Percentiles rank a stretch among this genome's conserved stretches.
Evolutionary conservation across 2,329 filamentous ascomycete species (phyloP).

Genomic region (Colletotrichum musae): DNA sequence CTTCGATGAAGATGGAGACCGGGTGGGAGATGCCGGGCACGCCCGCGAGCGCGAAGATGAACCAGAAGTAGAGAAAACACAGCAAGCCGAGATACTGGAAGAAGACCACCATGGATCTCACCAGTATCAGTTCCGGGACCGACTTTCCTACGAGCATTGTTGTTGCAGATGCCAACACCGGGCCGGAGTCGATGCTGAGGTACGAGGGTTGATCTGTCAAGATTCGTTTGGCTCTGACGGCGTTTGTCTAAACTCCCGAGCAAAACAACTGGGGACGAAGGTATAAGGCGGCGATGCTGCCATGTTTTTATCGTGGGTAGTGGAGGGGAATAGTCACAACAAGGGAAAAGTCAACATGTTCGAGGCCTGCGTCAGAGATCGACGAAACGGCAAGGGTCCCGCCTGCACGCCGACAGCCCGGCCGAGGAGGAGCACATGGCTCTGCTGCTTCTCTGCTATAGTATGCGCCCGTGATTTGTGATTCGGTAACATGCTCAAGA

Average conservation of each 20-base stretch:
- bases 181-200: background rate
- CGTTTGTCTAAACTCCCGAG: background rate
- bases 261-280: accelerated
- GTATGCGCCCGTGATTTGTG: conserved; percentile 21
- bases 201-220: background rate
- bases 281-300: background rate
- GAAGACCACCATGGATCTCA: conserved; percentile 31
- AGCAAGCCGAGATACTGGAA: conserved; percentile 38
- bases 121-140: conserved; percentile 35
- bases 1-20: conserved; percentile 44
- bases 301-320: conserved; percentile 14
- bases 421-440: conserved; percentile 21
- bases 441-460: background rate
- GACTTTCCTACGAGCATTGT: conserved; percentile 39
- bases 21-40: conserved; percentile 44
- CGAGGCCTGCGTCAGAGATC: conserved; percentile 25
- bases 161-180: background rate
- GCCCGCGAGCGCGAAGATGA: conserved; percentile 42
- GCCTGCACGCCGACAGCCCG: background rate
- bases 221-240: background rate
- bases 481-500: conserved; percentile 6
- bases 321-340: background rate
- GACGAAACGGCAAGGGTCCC: conserved; percentile 33
- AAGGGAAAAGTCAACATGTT: background rate
- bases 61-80: conserved; percentile 44